Conservation (phyloP, 164 flowering plant genomes). For the Vitis vinifera region DNA sequence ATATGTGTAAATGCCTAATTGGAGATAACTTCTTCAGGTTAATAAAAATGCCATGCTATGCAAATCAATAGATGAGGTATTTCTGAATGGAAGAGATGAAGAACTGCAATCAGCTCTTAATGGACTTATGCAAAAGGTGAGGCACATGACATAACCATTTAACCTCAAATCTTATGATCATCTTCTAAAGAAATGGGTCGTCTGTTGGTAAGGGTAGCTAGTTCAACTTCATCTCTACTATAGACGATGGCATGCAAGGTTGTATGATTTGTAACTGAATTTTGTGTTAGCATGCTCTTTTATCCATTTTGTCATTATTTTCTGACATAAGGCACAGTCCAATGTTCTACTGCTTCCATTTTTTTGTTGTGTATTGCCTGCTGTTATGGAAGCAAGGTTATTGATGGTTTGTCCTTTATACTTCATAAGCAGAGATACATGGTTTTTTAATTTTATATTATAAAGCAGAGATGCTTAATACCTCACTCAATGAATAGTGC, state of each 20-base stretch:
- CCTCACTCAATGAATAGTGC: too few relatives aligned
- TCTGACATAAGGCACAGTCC: background rate
- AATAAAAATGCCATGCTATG: conserved; percentile 74
- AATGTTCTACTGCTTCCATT: background rate
- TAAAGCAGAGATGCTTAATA: too few relatives aligned
- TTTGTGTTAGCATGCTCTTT: background rate
- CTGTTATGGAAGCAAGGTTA: background rate
- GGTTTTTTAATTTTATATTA: too few relatives aligned
- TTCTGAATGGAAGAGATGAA: conserved; percentile 59
- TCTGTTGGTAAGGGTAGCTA: background rate
- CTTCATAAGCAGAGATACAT: background rate
- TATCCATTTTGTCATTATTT: background rate
- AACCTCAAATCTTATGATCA: background rate
- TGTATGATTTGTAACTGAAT: background rate
- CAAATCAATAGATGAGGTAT: conserved; percentile 71
- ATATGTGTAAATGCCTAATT: background rate
- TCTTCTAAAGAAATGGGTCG: background rate
- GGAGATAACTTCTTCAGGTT: conserved; percentile 47
- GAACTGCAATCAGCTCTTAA: conserved; percentile 48
- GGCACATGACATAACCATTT: conserved; percentile 1
- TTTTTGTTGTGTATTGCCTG: background rate
- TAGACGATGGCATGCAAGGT: too few relatives aligned
- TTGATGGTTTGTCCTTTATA: background rate
- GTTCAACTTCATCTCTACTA: background rate
- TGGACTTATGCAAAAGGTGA: conserved; percentile 66